These are phyloP conservation scores for Symmetrospora coprosmae DNA, from an alignment of 768 basidiomycete genomes.

Conservation along the genomic window DNA sequence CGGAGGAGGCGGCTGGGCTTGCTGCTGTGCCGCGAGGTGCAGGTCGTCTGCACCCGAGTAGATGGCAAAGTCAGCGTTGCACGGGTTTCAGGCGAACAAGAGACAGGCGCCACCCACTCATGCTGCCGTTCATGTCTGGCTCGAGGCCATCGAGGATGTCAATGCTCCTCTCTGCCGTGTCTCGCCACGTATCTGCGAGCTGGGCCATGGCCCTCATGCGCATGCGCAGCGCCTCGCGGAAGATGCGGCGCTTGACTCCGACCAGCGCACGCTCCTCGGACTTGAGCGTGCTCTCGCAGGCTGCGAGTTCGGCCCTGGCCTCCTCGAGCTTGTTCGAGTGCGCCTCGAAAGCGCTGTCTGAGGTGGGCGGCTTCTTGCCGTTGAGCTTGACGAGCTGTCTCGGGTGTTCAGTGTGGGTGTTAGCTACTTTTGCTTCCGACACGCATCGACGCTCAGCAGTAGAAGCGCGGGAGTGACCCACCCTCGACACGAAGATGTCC, in stretches of 20 bases:
- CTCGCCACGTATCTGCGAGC: constrained; percentile 25
- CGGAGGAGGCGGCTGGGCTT: constrained; percentile 13
- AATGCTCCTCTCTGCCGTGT: constrained; percentile 18
- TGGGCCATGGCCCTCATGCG: constrained; percentile 31
- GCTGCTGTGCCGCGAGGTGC: not conserved
- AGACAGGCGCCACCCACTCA: constrained; percentile 3
- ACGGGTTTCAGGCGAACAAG: no score
- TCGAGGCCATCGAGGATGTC: constrained; percentile 12
- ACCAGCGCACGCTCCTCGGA: constrained; percentile 28
- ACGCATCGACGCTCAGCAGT: not conserved
- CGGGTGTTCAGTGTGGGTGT: not conserved
- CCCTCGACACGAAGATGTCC: constrained; percentile 32
- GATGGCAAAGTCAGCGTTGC: not conserved
- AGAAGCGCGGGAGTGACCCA: not conserved
- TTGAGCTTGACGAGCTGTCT: constrained; percentile 30
- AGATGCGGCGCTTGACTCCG: constrained; percentile 29
- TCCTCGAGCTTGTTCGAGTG: constrained; percentile 31
- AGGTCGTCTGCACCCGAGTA: not conserved
- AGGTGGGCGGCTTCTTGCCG: constrained; percentile 29
- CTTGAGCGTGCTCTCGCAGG: constrained; percentile 32
- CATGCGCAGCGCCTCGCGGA: constrained; percentile 28
- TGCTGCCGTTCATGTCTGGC: constrained; percentile 4
- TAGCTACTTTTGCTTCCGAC: not conserved
- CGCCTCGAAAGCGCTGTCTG: constrained; percentile 13
- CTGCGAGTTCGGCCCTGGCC: constrained; percentile 30